Percentiles rank a stretch among this genome's conserved stretches.
These are phyloP conservation scores for Craterostigma plantagineum DNA, from an alignment of 257 asterid genomes.

Conservation along the genomic window DNA sequence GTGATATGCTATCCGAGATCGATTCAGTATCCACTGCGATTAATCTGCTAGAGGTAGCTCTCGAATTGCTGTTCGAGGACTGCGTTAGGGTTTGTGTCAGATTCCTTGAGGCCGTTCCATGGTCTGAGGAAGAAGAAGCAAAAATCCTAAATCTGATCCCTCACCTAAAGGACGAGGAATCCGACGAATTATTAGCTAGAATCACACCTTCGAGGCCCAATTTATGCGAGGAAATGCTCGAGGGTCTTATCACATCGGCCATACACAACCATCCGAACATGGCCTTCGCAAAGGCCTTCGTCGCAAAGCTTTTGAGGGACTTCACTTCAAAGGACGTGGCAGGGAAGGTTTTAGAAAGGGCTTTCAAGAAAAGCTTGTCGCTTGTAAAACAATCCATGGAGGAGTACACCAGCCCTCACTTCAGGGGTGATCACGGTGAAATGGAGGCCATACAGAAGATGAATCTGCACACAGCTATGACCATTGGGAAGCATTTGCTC, in stretches of 20 bases:
- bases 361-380: slow-evolving; percentile 48
- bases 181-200: slow-evolving; percentile 55
- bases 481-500: slow-evolving; percentile 57
- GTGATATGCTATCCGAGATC: slow-evolving; percentile 22
- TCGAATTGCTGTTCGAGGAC: slow-evolving; percentile 73
- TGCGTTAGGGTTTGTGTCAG: slow-evolving; percentile 58
- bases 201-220: slow-evolving; percentile 30
- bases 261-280: slow-evolving; percentile 49
- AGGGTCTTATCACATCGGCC: slow-evolving; percentile 48
- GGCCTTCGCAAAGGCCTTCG: slow-evolving; percentile 76
- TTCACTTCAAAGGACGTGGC: slow-evolving; percentile 30
- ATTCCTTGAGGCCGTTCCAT: slow-evolving; percentile 86
- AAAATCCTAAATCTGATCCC: slow-evolving; percentile 44
- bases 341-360: slow-evolving; percentile 48
- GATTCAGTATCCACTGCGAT: slow-evolving; percentile 30
- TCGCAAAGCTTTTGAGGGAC: slow-evolving; percentile 75
- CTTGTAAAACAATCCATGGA: slow-evolving; percentile 72
- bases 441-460: slow-evolving; percentile 86
- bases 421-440: slow-evolving; percentile 72
- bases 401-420: slow-evolving; percentile 80
- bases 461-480: slow-evolving; percentile 73
- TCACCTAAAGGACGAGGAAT: slow-evolving; percentile 36
- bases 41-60: slow-evolving; percentile 56
- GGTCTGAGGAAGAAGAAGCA: slow-evolving; percentile 85
- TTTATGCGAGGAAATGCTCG: slow-evolving; percentile 71